Base-by-base conservation (phyloP, 164 flowering plant species). In the Litsea cubeba region DNA sequence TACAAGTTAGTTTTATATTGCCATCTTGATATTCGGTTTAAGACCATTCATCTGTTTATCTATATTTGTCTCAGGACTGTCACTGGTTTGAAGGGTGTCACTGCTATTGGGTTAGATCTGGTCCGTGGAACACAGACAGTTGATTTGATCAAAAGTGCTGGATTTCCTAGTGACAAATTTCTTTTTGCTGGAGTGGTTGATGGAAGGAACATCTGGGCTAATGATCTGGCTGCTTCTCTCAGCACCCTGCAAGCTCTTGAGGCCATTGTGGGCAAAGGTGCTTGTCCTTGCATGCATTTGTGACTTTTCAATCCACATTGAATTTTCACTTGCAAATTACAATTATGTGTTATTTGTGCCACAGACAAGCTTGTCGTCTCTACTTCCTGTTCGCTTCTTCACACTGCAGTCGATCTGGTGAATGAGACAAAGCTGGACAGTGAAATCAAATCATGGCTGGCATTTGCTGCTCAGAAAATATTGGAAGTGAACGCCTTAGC, bases 181-280 rank as follows among this genome's bases (percentile, higher is more conserved):
- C 88, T 94, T 10, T 94, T 92, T 86, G 97, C 97, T 85, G 98
- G 98, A 73, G 82, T 94, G 54, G 97, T 94, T 79, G 98, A 94
- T 83, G 98, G 98, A 77, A 90, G 98, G 82, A 94, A 94, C 82
- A 91, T 94, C 71, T 94, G 98, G 98, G 97, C 98, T 51, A 92
- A 95, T 75, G 91, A 95, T 81, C 93, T 95, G 72, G 83, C 89
- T 71, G 77, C 87, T 76, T 94, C 98, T 73, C 85, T 94, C 65
- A 71, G 46, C 23, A 83, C 84, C 65, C 82, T 95, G 40, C 67
- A 86, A 20, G 66, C 80, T 67, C 95, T 95, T 77, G 94, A 89
- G 82, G 84, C 84, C 78, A 73, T 89, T 79, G 97, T 89, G 57
- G 97, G 98, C 51, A 92, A 91, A 82, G 97, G 98, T 93, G 78